phyloP scores from a whole-genome alignment of 495 filamentous ascomycete genomes.

The Neurospora sp. region DNA sequence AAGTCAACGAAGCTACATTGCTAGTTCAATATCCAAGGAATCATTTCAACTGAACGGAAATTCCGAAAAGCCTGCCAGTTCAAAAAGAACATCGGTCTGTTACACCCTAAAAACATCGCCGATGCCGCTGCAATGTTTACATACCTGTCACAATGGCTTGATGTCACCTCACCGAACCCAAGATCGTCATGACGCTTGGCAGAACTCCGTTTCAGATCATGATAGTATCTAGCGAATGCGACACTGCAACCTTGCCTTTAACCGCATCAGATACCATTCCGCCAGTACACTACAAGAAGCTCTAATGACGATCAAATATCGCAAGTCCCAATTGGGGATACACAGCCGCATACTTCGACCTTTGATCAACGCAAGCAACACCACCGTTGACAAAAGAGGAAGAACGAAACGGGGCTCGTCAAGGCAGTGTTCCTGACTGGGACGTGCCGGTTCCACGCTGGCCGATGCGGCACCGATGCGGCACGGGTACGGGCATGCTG shows the following conservation, averaged over 20 bases:
- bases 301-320: not conserved
- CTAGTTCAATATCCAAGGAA: not conserved
- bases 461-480: not conserved
- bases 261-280: not conserved
- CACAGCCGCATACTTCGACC: not conserved
- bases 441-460: not conserved
- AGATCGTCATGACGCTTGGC: not conserved
- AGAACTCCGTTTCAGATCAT: not conserved
- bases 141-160: not conserved
- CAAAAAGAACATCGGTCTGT: not conserved
- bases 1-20: not conserved
- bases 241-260: not conserved
- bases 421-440: not conserved
- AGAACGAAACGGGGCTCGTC: not conserved
- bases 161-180: not conserved
- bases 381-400: not conserved
- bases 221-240: not conserved
- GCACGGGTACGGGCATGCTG: not conserved
- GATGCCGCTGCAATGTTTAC: not conserved
- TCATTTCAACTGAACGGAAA: not conserved
- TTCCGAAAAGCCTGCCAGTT: not conserved
- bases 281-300: not conserved
- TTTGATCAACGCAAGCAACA: not conserved
- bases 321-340: not conserved
- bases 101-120: not conserved